Evolutionary conservation across 2,329 filamentous ascomycete species (phyloP).

Genomic region (Neonectria ditissima): DNA sequence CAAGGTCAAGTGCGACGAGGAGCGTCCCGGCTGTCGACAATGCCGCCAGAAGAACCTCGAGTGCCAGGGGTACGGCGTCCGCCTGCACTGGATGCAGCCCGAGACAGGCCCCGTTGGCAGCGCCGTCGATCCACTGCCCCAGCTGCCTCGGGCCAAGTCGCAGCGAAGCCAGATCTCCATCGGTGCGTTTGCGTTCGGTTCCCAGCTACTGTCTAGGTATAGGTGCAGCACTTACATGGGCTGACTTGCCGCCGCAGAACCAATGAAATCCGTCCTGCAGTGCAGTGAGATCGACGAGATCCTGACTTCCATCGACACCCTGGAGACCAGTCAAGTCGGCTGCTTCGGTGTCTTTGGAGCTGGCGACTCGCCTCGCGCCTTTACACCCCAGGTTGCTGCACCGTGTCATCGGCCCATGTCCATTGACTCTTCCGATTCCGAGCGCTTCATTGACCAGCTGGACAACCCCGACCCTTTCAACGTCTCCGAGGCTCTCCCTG

Average conservation of each 20-base stretch:
- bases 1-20: conserved; percentile 54
- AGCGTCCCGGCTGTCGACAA: conserved; percentile 48
- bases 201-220: too few species aligned
- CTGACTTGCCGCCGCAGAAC: conserved; percentile 17
- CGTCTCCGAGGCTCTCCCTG: conserved; percentile 16
- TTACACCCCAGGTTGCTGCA: not conserved
- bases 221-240: not conserved
- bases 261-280: conserved; percentile 13
- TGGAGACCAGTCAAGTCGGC: conserved; percentile 5
- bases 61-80: conserved; percentile 49
- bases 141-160: conserved; percentile 17
- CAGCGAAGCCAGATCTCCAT: conserved; percentile 26
- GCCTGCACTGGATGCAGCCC: conserved; percentile 45
- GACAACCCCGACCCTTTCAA: conserved; percentile 10
- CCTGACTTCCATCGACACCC: conserved; percentile 19
- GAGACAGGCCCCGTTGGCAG: conserved; percentile 15
- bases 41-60: conserved; percentile 46
- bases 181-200: conserved; percentile 1
- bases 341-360: conserved; percentile 22
- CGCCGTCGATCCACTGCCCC: conserved; percentile 13
- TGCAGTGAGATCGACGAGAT: conserved; percentile 22
- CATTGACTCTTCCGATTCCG: conserved; percentile 18
- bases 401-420: conserved; percentile 12
- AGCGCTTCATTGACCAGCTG: conserved; percentile 11
- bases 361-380: not conserved